phyloP scores from a whole-genome alignment of 805 yeast genomes.

The Nakazawaea holstii region DNA sequence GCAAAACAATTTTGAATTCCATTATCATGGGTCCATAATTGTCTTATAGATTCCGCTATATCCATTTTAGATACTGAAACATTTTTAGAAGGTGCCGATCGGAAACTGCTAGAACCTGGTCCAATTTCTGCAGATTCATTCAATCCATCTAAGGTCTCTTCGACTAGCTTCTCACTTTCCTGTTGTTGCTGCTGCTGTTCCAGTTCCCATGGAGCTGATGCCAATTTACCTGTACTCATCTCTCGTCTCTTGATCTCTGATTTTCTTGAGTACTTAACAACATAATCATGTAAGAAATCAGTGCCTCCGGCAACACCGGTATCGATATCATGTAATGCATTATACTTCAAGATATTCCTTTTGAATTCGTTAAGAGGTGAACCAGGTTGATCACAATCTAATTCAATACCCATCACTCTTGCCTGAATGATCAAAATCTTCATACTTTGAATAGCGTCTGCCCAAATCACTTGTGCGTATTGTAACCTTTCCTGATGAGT shows the following conservation, averaged over 20 bases:
- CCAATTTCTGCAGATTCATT: slow-evolving; percentile 12
- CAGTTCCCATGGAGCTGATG: slow-evolving; percentile 24
- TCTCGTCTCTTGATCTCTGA: slow-evolving; percentile 44
- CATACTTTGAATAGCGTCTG: slow-evolving; percentile 84
- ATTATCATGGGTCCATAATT: slow-evolving; percentile 64
- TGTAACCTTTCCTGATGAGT: slow-evolving; percentile 71
- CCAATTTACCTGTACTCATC: slow-evolving; percentile 48
- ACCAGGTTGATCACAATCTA: slow-evolving; percentile 58
- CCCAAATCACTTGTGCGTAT: slow-evolving; percentile 88
- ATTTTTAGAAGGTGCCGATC: neutral
- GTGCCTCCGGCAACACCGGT: slow-evolving; percentile 64
- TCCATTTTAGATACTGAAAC: slow-evolving; percentile 32
- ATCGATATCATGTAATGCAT: slow-evolving; percentile 57
- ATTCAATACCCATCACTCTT: slow-evolving; percentile 51
- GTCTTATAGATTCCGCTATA: slow-evolving; percentile 65
- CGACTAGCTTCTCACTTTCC: slow-evolving; percentile 3
- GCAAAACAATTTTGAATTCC: slow-evolving; percentile 59
- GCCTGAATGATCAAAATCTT: slow-evolving; percentile 73
- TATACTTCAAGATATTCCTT: slow-evolving; percentile 47
- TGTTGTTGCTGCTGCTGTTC: slow-evolving; percentile 15
- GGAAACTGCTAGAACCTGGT: slow-evolving; percentile 3
- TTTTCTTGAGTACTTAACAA: slow-evolving; percentile 52
- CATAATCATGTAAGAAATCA: slow-evolving; percentile 57
- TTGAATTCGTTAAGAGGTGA: slow-evolving; percentile 41
- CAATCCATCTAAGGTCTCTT: slow-evolving; percentile 13